Conservation (phyloP, 148 eudicot genomes). For the Camellia sinensis region DNA sequence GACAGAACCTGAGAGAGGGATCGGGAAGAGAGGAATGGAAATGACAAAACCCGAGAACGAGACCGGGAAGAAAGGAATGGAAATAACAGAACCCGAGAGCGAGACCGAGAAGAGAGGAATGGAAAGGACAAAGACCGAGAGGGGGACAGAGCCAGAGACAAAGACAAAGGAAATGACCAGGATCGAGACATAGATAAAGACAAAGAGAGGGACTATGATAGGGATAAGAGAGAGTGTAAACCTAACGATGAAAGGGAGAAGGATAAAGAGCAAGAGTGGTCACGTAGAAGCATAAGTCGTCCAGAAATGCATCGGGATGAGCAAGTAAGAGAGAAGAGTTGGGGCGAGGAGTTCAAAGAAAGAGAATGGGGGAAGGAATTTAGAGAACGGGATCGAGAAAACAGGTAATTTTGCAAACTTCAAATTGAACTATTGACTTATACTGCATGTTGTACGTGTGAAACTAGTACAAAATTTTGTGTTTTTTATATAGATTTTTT, state of each 20-base stretch:
- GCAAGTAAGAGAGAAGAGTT: slow-evolving; percentile 36
- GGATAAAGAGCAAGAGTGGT: slow-evolving; percentile 29
- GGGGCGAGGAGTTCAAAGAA: slow-evolving; percentile 33
- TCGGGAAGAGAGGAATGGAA: slow-evolving; percentile 19
- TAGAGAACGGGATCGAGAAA: slow-evolving; percentile 19
- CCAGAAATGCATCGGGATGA: slow-evolving; percentile 46
- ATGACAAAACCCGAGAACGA: slow-evolving; percentile 31
- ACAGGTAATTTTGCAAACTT: slow-evolving; percentile 35
- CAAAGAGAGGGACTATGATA: too few species aligned
- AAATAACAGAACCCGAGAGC: slow-evolving; percentile 29
- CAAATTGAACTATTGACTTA: background rate
- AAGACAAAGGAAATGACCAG: too few species aligned
- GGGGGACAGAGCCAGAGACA: too few species aligned
- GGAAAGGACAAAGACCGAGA: too few species aligned
- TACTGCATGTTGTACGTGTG: background rate
- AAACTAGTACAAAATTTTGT: background rate
- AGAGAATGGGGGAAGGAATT: slow-evolving; percentile 22
- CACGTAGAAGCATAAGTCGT: slow-evolving; percentile 50
- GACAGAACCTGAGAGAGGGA: too few species aligned
- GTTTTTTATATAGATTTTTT: background rate
- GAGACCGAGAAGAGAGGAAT: slow-evolving; percentile 18
- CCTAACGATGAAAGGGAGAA: too few species aligned
- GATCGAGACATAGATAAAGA: too few species aligned
- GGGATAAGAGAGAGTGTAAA: too few species aligned
- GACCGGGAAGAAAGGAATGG: slow-evolving; percentile 17